Evolutionary conservation across 306 rosid species (phyloP).

Genomic region (Medicago truncatula): MtrunA17r5.0-ANR NC_053049.1:31371501-31372000

Average conservation of each 20-base stretch:
- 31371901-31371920: constrained; percentile 48
- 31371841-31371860: constrained; percentile 67
- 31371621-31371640: no score
- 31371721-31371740: constrained; percentile 49
- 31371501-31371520: no score
- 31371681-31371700: neutral
- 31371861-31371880: constrained; percentile 38
- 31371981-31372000: constrained; percentile 33
- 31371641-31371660: neutral
- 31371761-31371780: constrained; percentile 37
- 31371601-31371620: no score
- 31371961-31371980: constrained; percentile 61
- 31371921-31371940: constrained; percentile 42
- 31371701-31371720: constrained; percentile 57
- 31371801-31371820: constrained; percentile 70
- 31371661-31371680: neutral
- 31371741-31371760: constrained; percentile 33
- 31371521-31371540: no score
- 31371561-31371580: no score
- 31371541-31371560: no score
- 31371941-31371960: constrained; percentile 39
- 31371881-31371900: constrained; percentile 17
- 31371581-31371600: no score
- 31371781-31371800: constrained; percentile 50
- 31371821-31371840: constrained; percentile 83